Conservation (phyloP, 139 green algal species). For the Coccomyxa sp. region DNA sequence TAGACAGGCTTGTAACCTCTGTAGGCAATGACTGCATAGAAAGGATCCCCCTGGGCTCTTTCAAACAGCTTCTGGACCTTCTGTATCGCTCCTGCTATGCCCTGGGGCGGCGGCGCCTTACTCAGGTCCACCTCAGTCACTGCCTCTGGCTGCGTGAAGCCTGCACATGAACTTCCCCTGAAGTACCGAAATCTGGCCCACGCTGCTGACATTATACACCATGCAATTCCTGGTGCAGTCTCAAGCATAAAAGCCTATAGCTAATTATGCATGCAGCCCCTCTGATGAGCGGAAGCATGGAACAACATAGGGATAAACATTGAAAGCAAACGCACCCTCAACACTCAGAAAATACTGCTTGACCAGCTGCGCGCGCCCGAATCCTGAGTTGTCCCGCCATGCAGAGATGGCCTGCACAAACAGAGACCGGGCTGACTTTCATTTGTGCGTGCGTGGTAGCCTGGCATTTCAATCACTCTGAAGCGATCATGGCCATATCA, state of each 20-base stretch:
- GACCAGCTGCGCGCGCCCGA: constrained; percentile 58
- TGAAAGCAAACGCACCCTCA: constrained; percentile 19
- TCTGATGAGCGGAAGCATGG: neutral
- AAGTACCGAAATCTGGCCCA: neutral
- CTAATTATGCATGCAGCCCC: neutral
- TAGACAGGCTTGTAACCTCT: neutral
- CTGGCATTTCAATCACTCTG: neutral
- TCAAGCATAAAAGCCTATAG: neutral
- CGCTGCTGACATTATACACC: neutral
- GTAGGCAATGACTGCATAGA: constrained; percentile 77
- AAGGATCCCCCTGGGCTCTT: constrained; percentile 51
- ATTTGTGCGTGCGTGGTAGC: neutral
- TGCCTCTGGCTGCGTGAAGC: constrained; percentile 62
- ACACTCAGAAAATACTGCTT: constrained; percentile 71
- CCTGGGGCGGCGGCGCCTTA: neutral
- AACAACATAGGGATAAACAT: neutral
- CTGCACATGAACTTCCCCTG: constrained; percentile 9
- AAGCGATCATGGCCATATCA: neutral
- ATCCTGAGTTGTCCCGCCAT: constrained; percentile 72
- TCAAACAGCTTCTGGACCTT: constrained; percentile 21
- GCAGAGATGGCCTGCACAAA: constrained; percentile 62
- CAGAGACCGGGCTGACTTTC: no score
- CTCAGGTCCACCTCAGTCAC: constrained; percentile 40
- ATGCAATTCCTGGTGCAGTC: neutral
- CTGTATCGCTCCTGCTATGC: neutral